Conservation (phyloP, 1,139 yeast species). For the Yamadazyma aaseri region DNA sequence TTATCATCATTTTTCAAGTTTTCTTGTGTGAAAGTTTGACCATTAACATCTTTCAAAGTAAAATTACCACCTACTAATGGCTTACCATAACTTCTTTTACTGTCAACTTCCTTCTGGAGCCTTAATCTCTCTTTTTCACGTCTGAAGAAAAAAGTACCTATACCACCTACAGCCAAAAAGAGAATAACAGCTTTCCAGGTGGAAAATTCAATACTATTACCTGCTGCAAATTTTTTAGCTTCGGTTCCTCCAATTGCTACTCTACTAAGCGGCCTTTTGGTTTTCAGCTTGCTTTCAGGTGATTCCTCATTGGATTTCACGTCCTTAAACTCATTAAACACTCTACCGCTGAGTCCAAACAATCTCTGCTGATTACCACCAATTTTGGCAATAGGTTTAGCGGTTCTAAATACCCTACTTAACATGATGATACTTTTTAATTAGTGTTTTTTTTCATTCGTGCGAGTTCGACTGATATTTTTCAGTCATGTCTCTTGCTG, state of each 20-base stretch:
- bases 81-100: slow-evolving; percentile 84
- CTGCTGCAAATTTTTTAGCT: slow-evolving; percentile 30
- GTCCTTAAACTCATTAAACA: background rate
- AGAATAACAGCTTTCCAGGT: slow-evolving; percentile 84
- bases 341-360: background rate
- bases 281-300: background rate
- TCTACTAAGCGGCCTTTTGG: slow-evolving; percentile 45
- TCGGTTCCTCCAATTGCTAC: slow-evolving; percentile 46
- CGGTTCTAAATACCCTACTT: background rate
- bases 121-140: slow-evolving; percentile 72
- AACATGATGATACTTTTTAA: too few relatives aligned
- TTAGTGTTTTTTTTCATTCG: too few relatives aligned
- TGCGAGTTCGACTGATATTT: too few relatives aligned
- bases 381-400: background rate
- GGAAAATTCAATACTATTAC: slow-evolving; percentile 60
- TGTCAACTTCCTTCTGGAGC: slow-evolving; percentile 75
- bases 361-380: background rate
- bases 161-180: slow-evolving; percentile 67
- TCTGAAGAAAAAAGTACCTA: slow-evolving; percentile 65
- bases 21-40: slow-evolving; percentile 70
- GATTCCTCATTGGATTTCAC: background rate
- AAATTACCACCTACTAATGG: slow-evolving; percentile 94
- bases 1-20: slow-evolving; percentile 50
- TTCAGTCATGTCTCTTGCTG: slow-evolving; percentile 1
- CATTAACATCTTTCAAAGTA: slow-evolving; percentile 65